A percentile compares a stretch with the other conserved stretches of the same genome.
phyloP scores from a whole-genome alignment of 192 early-diverging fungal species.

The Allomyces javanicus region DNA sequence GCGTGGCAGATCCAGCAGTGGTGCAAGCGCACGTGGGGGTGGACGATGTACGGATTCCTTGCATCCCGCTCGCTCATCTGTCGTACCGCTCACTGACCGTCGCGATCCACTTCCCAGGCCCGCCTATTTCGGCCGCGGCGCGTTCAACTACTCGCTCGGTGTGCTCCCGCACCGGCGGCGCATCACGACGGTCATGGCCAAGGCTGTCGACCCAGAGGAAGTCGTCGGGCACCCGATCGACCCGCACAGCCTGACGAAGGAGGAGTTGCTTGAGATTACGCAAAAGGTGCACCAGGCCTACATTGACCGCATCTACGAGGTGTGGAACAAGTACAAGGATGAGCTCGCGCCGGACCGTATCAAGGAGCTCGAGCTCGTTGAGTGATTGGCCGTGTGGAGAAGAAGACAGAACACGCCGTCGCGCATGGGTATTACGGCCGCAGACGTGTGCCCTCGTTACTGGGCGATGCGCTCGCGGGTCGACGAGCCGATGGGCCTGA shows the following conservation, averaged over 20 bases:
- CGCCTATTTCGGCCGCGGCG: neutral
- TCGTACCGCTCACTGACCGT: too few species aligned
- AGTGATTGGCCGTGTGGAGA: slow-evolving; percentile 15
- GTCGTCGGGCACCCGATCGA: slow-evolving; percentile 44
- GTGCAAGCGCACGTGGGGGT: slow-evolving; percentile 47
- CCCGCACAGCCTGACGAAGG: slow-evolving; percentile 25
- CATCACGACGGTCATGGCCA: neutral
- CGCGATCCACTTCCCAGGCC: too few species aligned
- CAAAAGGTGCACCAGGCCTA: slow-evolving; percentile 31
- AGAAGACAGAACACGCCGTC: too few species aligned
- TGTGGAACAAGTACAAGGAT: slow-evolving; percentile 55
- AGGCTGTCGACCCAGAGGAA: neutral
- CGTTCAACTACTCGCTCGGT: neutral
- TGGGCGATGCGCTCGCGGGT: too few species aligned
- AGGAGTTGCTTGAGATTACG: slow-evolving; percentile 27
- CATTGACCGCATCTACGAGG: slow-evolving; percentile 35
- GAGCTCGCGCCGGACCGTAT: slow-evolving; percentile 40
- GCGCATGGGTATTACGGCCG: too few species aligned
- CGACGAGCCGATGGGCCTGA: too few species aligned
- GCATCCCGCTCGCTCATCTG: slow-evolving; percentile 69
- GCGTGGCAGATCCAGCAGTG: slow-evolving; percentile 44
- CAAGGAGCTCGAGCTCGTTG: slow-evolving; percentile 40
- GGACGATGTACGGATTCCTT: slow-evolving; percentile 56
- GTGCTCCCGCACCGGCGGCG: neutral
- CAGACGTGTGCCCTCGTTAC: too few species aligned